phyloP scores from a whole-genome alignment of 305 asterid species.

The Plantago coronopus region DNA sequence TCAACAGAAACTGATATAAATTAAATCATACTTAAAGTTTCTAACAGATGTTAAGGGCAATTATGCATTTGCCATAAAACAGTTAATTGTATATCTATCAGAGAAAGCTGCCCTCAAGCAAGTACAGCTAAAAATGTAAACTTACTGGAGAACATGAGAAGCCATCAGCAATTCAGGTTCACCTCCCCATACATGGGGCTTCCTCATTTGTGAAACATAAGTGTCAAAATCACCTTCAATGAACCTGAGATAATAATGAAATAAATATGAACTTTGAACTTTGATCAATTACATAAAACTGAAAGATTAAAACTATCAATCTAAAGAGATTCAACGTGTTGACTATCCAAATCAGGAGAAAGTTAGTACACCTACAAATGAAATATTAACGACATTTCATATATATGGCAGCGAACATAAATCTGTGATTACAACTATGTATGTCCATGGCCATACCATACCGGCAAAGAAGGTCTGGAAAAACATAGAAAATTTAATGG shows the following conservation, averaged over 20 bases:
- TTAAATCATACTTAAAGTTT: not conserved
- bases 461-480: not conserved
- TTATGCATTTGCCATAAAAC: not conserved
- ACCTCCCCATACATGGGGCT: slow-evolving; percentile 94
- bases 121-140: slow-evolving; percentile 8
- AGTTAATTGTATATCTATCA: not conserved
- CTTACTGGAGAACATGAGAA: slow-evolving; percentile 86
- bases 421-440: no score
- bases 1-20: no score
- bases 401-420: no score
- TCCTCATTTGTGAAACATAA: slow-evolving; percentile 63
- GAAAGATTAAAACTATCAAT: no score
- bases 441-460: no score
- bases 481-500: slow-evolving; percentile 2
- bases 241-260: slow-evolving; percentile 51
- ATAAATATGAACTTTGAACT: not conserved
- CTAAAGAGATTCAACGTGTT: no score
- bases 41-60: not conserved
- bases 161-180: slow-evolving; percentile 97
- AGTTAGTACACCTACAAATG: no score
- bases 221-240: slow-evolving; percentile 80
- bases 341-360: no score
- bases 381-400: no score
- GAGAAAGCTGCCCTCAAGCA: not conserved
- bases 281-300: no score